phyloP scores from a whole-genome alignment of 768 basidiomycete genomes.

The Phaeotremella fagi region DNA sequence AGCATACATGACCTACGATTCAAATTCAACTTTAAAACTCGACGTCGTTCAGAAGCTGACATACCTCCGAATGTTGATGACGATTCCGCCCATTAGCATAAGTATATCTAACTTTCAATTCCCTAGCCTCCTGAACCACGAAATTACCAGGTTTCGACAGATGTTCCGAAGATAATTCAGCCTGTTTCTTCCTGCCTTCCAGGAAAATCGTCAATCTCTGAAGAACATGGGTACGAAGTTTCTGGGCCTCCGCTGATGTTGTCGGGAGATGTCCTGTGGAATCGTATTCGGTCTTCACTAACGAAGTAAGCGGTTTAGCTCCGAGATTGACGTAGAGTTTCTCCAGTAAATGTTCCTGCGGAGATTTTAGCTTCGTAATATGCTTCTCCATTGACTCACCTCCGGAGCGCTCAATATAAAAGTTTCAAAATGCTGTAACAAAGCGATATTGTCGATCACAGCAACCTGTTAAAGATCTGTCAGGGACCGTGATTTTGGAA shows the following conservation, averaged over 20 bases:
- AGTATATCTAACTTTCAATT: constrained; percentile 37
- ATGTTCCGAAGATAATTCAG: constrained; percentile 45
- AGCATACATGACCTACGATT: constrained; percentile 26
- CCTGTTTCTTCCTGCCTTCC: constrained; percentile 57
- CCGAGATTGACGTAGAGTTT: constrained; percentile 75
- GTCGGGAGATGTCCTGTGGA: constrained; percentile 34
- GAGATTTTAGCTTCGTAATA: constrained; percentile 31
- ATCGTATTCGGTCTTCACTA: constrained; percentile 74
- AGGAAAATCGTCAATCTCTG: constrained; percentile 86
- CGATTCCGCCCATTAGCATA: constrained; percentile 23
- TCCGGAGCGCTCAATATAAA: constrained; percentile 56
- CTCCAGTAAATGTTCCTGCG: constrained; percentile 90
- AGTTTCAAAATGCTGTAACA: constrained; percentile 72
- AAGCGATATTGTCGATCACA: constrained; percentile 79
- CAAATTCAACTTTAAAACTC: not conserved
- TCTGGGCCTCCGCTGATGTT: constrained; percentile 24
- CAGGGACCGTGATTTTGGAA: not conserved
- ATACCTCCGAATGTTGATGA: constrained; percentile 27
- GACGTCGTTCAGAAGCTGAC: constrained; percentile 57
- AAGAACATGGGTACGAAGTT: constrained; percentile 50
- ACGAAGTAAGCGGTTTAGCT: constrained; percentile 62
- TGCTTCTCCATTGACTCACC: constrained; percentile 17
- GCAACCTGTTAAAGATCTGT: constrained; percentile 54
- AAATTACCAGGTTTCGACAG: constrained; percentile 47
- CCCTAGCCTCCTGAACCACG: constrained; percentile 36